Conservation (phyloP, 2,329 filamentous ascomycete genomes). For the Zasmidium cellare region DNA sequence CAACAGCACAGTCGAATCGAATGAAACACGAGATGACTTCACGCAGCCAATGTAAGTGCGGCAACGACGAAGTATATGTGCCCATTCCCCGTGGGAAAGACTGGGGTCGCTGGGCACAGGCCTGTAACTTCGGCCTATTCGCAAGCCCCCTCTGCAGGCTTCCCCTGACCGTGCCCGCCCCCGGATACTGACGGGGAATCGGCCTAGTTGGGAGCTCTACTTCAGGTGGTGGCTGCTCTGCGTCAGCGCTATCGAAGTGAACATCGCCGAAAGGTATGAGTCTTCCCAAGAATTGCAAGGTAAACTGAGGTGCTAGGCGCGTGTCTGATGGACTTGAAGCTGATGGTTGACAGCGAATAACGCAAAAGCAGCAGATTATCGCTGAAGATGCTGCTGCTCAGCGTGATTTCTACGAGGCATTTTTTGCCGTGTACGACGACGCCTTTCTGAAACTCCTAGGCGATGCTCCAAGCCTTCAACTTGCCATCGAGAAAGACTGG, state of each 20-base stretch:
- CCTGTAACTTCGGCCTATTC: background rate
- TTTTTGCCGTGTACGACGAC: constrained; percentile 31
- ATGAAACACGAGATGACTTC: background rate
- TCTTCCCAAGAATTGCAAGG: constrained; percentile 19
- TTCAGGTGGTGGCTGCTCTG: background rate
- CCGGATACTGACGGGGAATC: constrained; percentile 10
- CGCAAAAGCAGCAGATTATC: constrained; percentile 12
- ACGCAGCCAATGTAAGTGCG: background rate
- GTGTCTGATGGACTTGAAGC: background rate
- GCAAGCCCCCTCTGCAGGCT: constrained; percentile 2
- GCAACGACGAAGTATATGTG: background rate
- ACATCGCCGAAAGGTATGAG: constrained; percentile 7
- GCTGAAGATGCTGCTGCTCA: constrained; percentile 9
- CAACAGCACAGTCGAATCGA: background rate
- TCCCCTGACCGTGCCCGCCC: background rate
- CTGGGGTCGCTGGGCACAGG: background rate
- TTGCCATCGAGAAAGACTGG: constrained; percentile 27
- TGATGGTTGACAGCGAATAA: constrained; percentile 14
- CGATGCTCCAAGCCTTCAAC: constrained; percentile 18
- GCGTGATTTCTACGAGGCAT: constrained; percentile 18
- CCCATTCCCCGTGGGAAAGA: background rate
- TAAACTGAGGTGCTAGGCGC: constrained; percentile 4
- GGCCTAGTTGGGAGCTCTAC: background rate
- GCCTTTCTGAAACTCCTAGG: constrained; percentile 29
- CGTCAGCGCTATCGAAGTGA: background rate